Base-by-base conservation (phyloP, 768 basidiomycete species). In the Russula brevipes region DNA sequence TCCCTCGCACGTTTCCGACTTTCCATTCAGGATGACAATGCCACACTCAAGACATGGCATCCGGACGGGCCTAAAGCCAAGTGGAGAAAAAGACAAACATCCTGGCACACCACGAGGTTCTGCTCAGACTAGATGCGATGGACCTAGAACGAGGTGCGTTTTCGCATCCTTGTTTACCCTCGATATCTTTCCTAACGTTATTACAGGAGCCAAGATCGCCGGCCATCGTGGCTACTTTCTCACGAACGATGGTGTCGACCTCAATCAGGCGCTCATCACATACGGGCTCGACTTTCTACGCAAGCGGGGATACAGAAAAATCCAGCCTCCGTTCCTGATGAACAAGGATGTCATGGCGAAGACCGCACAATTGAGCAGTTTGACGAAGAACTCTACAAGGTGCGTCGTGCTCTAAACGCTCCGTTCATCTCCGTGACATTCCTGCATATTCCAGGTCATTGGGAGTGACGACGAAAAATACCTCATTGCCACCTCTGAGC, bases 251-350 rank as follows among this genome's bases (percentile, higher is more conserved):
- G 97, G 97, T 54, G 83, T 99, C 68, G 96, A 98, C 76, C 84
- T 99, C 47, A 99, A 98, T 74, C 97, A 95, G 74, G 97, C 97
- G 0, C 80, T 99, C 53, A 90, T 98, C 74, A 83, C 87, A 54
- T 98, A 98, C 70, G 94, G 93, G 5, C 86, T 99, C 67, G 91
- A 98, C 72, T 99, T 95, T 75, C 79, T 99, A 57, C 82, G 93
- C 41, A 82, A 81, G 57, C 81, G 80, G 35, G 86, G 83, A 0
- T 98, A 91, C 83, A 96, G 87, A 78, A 98, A 96, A 77, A 84
- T 98, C 54, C 93, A 95, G 73, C 91, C 95, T 3, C 97, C 97
- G 0, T 99, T 97, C 80, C 88, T 99, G 81, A 98, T 99, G 89
- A 94, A 93, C 80, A 95, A 94, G 75, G 91, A 95, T 30, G 82